phyloP scores from a whole-genome alignment of 2,329 filamentous ascomycete species.

The Stachybotrys chlorohalonatus region DNA sequence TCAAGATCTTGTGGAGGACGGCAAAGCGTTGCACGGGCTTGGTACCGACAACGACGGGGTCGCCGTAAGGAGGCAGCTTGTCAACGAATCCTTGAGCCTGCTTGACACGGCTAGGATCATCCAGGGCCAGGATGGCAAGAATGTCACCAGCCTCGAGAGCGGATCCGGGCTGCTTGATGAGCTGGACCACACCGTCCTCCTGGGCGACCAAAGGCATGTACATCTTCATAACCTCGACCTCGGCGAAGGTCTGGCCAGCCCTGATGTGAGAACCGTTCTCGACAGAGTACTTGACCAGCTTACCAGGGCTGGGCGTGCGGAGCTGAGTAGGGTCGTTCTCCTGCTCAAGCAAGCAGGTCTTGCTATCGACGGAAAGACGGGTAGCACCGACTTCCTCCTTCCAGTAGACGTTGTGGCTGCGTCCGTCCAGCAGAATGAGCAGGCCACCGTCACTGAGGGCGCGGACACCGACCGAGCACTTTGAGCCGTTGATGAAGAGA shows the following conservation, averaged over 20 bases:
- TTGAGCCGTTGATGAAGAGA: constrained; percentile 97
- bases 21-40: constrained; percentile 87
- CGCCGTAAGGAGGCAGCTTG: constrained; percentile 78
- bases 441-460: constrained; percentile 90
- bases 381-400: constrained; percentile 97
- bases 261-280: constrained; percentile 91
- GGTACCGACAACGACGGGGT: constrained; percentile 76
- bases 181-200: constrained; percentile 91
- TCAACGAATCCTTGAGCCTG: constrained; percentile 90
- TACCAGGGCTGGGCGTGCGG: constrained; percentile 87
- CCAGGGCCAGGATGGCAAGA: constrained; percentile 89
- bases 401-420: constrained; percentile 98
- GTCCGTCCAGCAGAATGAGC: constrained; percentile 79
- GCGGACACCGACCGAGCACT: constrained; percentile 86
- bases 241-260: constrained; percentile 87
- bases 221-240: constrained; percentile 99
- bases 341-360: constrained; percentile 95
- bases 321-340: constrained; percentile 98
- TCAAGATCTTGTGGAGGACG: constrained; percentile 66
- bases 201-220: constrained; percentile 97
- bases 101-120: constrained; percentile 94
- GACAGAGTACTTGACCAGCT: constrained; percentile 95
- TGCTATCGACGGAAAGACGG: constrained; percentile 91
- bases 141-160: constrained; percentile 97
- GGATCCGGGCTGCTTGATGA: constrained; percentile 99